Evolutionary conservation across 441 rosid species (phyloP), one percentile per base, ranked within the genome.

Genomic region (Manihot esculenta): DNA sequence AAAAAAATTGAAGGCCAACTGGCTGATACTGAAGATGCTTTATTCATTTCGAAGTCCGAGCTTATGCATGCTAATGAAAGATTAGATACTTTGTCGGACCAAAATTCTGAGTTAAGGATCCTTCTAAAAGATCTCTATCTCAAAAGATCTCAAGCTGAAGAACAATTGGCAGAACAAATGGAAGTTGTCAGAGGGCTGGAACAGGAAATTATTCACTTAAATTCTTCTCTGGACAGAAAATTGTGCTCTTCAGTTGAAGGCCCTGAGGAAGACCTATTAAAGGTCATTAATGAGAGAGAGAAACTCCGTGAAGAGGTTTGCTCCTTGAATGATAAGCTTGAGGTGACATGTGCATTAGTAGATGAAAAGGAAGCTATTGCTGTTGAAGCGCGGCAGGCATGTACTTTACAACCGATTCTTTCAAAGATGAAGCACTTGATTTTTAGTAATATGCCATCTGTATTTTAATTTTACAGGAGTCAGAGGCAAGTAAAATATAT

Each of bases 291-390:
- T 47, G 96, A 89, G 84, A 88, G 89, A 81, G 93, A 87, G 49
- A 76, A 87, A 65, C 89, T 90, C 60, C 69, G 45, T 23, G 89
- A 80, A 68, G 89, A 94, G 82, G 85, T 92, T 68, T 55, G 75
- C 80, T 82, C 82, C 33, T 72, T 94, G 75, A 90, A 83, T 66
- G 83, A 88, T 59, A 82, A 88, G 82, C 88, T 92, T 77, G 88
- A 82, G 69, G 70, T 90, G 87, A 89, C 91, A 62, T 81, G 80
- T 83, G 87, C 88, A 68, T 62, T 85, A 76, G 97, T 87, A 72
- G 98, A 94, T 81, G 99, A 92, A 87, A 89, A 89, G 10, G 97
- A 89, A 81, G 98, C 99, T 74, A 77, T 86, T 62, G 88, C 96
- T 13, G 81, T 82, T 73, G 97, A 92, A 85, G 91, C 97, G 65